Percentiles rank a stretch among this genome's conserved stretches.
Conservation (phyloP, 768 basidiomycete genomes). For the Macrolepiota dolichaula region DNA sequence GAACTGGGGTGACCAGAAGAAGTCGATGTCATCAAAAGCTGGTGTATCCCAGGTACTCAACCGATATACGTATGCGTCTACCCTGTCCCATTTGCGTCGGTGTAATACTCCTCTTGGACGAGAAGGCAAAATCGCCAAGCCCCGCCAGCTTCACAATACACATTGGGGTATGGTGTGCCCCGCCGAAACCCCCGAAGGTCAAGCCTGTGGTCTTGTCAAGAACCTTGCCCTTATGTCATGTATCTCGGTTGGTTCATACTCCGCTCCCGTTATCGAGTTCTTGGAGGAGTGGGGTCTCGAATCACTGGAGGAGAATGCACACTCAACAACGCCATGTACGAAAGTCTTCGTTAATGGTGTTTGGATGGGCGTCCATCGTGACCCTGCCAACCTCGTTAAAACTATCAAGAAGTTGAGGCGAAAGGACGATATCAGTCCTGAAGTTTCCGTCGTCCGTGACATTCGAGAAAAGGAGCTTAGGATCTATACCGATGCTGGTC, state of each 20-base stretch:
- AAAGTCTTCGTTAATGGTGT: conserved; percentile 99
- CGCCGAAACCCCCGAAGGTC: conserved; percentile 98
- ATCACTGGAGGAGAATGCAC: conserved; percentile 90
- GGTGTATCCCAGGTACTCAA: conserved; percentile 99
- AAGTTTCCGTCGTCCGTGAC: conserved; percentile 96
- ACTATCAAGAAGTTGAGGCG: conserved; percentile 91
- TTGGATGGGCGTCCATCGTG: conserved; percentile 98
- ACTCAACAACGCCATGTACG: conserved; percentile 77
- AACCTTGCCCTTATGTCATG: conserved; percentile 97
- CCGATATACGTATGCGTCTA: conserved; percentile 98
- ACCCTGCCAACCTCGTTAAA: conserved; percentile 87
- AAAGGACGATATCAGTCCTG: conserved; percentile 92
- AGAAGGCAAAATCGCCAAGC: conserved; percentile 98
- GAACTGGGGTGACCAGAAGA: conserved; percentile 99
- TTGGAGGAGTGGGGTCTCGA: conserved; percentile 98
- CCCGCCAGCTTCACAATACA: conserved; percentile 97
- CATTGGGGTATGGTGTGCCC: conserved; percentile 99
- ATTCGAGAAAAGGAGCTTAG: conserved; percentile 94
- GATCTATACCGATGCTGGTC: conserved; percentile 94
- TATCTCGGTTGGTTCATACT: conserved; percentile 95
- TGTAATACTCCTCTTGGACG: conserved; percentile 98
- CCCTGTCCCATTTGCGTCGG: conserved; percentile 94
- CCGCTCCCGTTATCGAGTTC: conserved; percentile 96
- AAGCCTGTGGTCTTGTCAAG: conserved; percentile 98
- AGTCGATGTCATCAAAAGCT: conserved; percentile 95